phyloP scores from a whole-genome alignment of 169 alveolate species.

The Cystoisospora suis region DNA sequence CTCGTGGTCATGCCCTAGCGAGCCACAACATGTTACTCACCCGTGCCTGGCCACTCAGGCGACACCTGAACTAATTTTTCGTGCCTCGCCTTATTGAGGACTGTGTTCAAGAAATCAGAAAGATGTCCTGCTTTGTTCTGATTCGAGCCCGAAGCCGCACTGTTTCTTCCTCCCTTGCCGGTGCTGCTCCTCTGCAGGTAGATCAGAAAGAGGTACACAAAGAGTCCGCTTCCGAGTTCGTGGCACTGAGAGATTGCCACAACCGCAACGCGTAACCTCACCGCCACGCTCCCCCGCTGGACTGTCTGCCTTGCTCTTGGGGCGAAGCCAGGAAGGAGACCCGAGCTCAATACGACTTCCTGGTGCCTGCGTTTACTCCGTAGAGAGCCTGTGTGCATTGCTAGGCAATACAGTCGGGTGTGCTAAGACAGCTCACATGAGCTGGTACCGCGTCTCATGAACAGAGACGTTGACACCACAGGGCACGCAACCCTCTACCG shows the following conservation, averaged over 20 bases:
- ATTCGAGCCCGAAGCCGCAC: not conserved
- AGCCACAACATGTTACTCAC: not conserved
- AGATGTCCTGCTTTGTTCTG: not conserved
- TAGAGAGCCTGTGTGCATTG: no score
- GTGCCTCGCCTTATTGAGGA: not conserved
- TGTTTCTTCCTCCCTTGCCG: constrained; percentile 1
- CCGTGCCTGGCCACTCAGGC: not conserved
- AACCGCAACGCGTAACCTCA: not conserved
- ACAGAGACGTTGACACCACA: no score
- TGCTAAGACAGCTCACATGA: no score
- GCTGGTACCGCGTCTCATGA: no score
- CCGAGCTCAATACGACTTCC: no score
- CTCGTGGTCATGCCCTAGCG: not conserved
- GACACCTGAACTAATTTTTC: not conserved
- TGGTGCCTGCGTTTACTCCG: no score
- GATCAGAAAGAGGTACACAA: not conserved
- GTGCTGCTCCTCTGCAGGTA: not conserved
- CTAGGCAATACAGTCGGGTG: no score
- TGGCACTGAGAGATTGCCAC: no score
- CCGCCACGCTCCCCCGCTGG: not conserved
- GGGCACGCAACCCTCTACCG: no score
- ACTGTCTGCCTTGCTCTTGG: not conserved
- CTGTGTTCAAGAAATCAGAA: not conserved
- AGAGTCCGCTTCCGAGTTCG: not conserved
- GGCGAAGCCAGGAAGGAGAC: no score